Conservation (phyloP, 768 basidiomycete species). For the Podaxis mareebaensis region DNA sequence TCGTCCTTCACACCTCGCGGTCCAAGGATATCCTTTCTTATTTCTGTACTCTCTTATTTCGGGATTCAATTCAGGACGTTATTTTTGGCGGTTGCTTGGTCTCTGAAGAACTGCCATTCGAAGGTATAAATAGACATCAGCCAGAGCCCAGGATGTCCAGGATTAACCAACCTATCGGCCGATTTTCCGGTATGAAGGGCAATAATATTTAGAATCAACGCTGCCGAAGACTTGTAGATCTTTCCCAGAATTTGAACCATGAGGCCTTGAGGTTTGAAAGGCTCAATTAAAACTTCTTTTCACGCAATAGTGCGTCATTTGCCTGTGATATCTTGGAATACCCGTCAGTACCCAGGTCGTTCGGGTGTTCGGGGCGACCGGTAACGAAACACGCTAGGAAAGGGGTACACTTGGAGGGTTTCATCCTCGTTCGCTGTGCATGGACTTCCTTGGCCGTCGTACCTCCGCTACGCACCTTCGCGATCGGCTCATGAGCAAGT, state of each 20-base stretch:
- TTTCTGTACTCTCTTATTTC: neutral
- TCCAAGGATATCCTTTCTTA: too few relatives aligned
- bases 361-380: neutral
- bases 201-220: neutral
- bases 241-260: neutral
- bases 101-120: neutral
- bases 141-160: too few relatives aligned
- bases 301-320: neutral
- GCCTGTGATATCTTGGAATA: neutral
- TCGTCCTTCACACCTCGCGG: too few relatives aligned
- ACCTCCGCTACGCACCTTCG: too few relatives aligned
- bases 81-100: neutral
- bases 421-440: too few relatives aligned
- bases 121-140: neutral
- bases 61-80: neutral
- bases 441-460: too few relatives aligned
- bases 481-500: too few relatives aligned
- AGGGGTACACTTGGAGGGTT: neutral
- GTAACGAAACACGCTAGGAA: neutral
- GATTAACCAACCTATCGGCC: neutral
- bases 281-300: neutral
- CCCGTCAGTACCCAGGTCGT: neutral
- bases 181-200: neutral
- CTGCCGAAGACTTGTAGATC: neutral
- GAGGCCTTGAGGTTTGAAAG: neutral